phyloP scores from a whole-genome alignment of 1,284 basidiomycete species.

The Phellopilus nigrolimitatus region DNA sequence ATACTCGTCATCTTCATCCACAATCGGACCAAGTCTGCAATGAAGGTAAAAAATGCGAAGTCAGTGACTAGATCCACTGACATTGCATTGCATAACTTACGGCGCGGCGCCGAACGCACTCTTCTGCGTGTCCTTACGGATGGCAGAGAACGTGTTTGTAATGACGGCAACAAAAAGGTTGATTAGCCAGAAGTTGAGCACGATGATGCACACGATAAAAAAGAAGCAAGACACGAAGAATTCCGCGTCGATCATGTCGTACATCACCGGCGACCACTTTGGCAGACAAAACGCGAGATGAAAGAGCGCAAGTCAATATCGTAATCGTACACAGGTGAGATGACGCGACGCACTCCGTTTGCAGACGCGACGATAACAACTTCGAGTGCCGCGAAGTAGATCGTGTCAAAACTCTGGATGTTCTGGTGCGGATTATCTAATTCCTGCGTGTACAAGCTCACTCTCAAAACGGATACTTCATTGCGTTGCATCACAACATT shows the following conservation, averaged over 20 bases:
- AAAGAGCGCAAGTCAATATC: background rate
- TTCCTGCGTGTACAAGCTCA: conserved; percentile 42
- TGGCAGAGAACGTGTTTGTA: conserved; percentile 90
- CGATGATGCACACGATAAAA: conserved; percentile 80
- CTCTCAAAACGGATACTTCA: no score
- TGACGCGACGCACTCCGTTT: conserved; percentile 50
- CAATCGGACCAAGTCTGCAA: conserved; percentile 40
- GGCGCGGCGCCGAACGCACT: conserved; percentile 88
- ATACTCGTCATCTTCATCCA: conserved; percentile 62
- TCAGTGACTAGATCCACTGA: background rate
- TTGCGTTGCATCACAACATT: no score
- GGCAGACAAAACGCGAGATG: background rate
- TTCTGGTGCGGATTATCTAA: conserved; percentile 61
- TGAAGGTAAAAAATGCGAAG: conserved; percentile 7
- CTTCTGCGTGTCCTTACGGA: conserved; percentile 83
- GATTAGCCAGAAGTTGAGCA: conserved; percentile 93
- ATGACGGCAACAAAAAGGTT: conserved; percentile 96
- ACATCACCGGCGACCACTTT: conserved; percentile 83
- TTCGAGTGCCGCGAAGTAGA: conserved; percentile 80
- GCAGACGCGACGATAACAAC: conserved; percentile 84
- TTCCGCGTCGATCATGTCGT: conserved; percentile 87
- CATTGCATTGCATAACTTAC: conserved; percentile 34
- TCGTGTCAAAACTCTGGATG: conserved; percentile 86
- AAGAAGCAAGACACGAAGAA: conserved; percentile 86
- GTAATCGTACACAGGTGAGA: background rate